Conservation (phyloP, 2,329 filamentous ascomycete genomes). For the Aspergillaceae sp. region DNA sequence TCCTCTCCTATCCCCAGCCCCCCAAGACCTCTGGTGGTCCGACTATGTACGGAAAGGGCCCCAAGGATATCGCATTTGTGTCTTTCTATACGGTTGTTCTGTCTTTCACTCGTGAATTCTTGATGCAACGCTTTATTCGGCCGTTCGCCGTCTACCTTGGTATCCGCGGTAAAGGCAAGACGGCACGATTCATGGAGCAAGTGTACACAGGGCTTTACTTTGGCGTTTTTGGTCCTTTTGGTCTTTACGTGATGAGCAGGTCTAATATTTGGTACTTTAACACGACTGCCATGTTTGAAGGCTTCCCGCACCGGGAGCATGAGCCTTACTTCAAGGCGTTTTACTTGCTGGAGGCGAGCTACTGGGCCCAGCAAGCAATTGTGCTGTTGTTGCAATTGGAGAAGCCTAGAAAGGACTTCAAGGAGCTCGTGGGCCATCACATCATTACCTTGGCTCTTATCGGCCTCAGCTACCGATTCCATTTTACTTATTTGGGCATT, state of each 20-base stretch:
- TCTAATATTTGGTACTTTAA: slow-evolving; percentile 97
- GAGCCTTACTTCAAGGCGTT: slow-evolving; percentile 84
- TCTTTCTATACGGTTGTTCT: slow-evolving; percentile 82
- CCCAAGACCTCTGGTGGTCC: slow-evolving; percentile 40
- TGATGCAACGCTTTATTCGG: slow-evolving; percentile 83
- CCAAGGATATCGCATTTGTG: slow-evolving; percentile 77
- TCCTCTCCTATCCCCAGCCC: slow-evolving; percentile 76
- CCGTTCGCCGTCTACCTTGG: slow-evolving; percentile 64
- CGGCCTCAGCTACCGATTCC: slow-evolving; percentile 80
- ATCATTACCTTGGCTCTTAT: slow-evolving; percentile 82
- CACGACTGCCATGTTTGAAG: slow-evolving; percentile 80
- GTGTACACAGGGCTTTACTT: slow-evolving; percentile 93
- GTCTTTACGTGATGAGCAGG: slow-evolving; percentile 80
- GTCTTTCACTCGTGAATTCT: slow-evolving; percentile 87
- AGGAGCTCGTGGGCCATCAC: slow-evolving; percentile 85
- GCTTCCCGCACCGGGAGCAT: slow-evolving; percentile 74
- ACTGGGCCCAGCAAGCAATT: slow-evolving; percentile 92
- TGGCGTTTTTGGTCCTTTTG: slow-evolving; percentile 67
- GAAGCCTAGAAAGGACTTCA: slow-evolving; percentile 91
- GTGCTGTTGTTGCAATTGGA: slow-evolving; percentile 80
- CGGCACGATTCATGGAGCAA: slow-evolving; percentile 91
- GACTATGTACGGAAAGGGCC: slow-evolving; percentile 79
- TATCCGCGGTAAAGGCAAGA: slow-evolving; percentile 65
- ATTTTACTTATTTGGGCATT: slow-evolving; percentile 91
- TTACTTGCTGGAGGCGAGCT: slow-evolving; percentile 87